These are phyloP conservation scores for Eucalyptus sp. DNA, from an alignment of 345 rosid genomes.

Conservation along the genomic window DNA sequence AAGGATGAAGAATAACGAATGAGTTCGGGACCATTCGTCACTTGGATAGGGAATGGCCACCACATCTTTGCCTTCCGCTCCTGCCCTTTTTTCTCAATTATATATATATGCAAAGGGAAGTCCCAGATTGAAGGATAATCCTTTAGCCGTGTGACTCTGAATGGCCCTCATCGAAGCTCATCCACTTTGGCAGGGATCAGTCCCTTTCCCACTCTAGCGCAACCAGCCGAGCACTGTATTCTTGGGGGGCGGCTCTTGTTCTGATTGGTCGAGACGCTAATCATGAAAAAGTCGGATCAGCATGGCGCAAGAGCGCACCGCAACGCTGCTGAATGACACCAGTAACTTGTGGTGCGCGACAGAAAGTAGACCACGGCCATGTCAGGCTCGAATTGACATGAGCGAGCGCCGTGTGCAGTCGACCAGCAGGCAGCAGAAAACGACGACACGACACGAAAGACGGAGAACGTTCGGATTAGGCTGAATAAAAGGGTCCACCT, in stretches of 20 bases:
- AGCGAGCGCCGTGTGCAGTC: neutral
- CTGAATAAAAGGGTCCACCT: neutral
- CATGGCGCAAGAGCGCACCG: neutral
- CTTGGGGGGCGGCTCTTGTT: neutral
- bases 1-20: neutral
- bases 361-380: neutral
- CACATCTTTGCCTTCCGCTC: neutral
- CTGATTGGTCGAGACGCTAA: neutral
- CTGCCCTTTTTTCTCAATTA: neutral
- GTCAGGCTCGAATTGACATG: neutral
- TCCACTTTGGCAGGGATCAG: neutral
- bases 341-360: neutral
- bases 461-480: neutral
- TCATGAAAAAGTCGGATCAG: neutral
- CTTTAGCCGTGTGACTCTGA: neutral
- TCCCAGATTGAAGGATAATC: neutral
- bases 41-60: neutral
- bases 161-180: neutral
- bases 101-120: neutral
- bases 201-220: neutral
- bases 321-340: neutral
- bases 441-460: neutral
- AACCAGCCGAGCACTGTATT: neutral
- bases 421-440: neutral
- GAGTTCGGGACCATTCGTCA: neutral